Evolutionary conservation across 2,329 filamentous ascomycete species (phyloP).

Genomic region (Diaporthe batatas): DNA sequence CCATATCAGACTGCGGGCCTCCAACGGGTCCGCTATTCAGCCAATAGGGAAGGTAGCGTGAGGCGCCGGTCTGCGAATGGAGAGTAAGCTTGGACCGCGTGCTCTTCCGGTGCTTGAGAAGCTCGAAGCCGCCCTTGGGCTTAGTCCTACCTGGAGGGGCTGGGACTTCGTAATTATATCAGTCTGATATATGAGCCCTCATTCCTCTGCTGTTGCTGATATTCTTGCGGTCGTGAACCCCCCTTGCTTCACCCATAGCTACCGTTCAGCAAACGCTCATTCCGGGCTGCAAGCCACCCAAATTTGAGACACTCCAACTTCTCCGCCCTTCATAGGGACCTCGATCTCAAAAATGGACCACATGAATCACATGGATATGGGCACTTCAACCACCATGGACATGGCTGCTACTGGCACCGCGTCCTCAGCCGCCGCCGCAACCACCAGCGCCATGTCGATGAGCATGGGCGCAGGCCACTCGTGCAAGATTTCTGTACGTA

Average conservation of each 20-base stretch:
- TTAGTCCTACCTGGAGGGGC: no score
- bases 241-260: not conserved
- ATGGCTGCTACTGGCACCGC: slow-evolving; percentile 5
- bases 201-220: not conserved
- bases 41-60: not conserved
- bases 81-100: not conserved
- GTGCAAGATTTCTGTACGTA: slow-evolving; percentile 22
- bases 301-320: slow-evolving; percentile 7
- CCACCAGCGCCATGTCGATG: slow-evolving; percentile 30
- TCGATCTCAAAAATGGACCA: not conserved
- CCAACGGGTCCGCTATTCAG: not conserved
- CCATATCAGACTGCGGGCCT: not conserved
- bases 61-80: not conserved
- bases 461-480: slow-evolving; percentile 23
- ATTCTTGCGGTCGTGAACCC: no score
- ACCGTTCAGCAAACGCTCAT: not conserved
- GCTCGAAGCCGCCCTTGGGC: not conserved
- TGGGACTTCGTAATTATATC: not conserved
- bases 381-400: slow-evolving; percentile 21
- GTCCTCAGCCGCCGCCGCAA: slow-evolving; percentile 3
- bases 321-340: no score
- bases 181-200: not conserved
- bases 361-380: slow-evolving; percentile 1
- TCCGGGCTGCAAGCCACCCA: not conserved
- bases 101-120: not conserved